Evolutionary conservation across 306 rosid species (phyloP), one percentile per base, ranked within the genome.

Genomic region (Glycine latifolia): DNA sequence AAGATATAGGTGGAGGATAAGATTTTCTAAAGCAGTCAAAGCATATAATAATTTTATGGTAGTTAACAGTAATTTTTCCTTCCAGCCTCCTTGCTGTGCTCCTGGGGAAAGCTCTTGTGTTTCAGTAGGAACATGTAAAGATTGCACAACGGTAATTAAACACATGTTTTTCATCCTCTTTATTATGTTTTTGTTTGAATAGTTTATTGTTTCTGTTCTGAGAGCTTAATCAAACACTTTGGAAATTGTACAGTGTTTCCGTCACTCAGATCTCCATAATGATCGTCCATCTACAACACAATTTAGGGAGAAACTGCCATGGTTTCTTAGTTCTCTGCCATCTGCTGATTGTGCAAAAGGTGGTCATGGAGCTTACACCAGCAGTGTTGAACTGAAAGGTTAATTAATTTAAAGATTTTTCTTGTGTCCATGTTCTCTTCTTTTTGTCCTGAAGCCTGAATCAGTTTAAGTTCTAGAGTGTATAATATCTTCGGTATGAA

Each of bases 261-360:
- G 82, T 80, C 97, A 87, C 79, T 89, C 92, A 20, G 97, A 93
- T 80, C 90, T 95, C 76, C 87, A 15, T 6, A 84, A 79, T 65
- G 96, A 89, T 50, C 92, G 97, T 35, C 98, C 99, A 31, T 91
- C 99, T 80, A 93, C 97, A 1, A 8, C 77, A 67, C 98, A 95
- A 75, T 95, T 95, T 82, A 87, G 77, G 87, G 98, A 91, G 79
- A 95, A 95, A 87, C 86, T 95, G 71, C 98, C 99, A 9, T 95
- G 99, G 99, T 93, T 95, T 84, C 96, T 95, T 41, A 79, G 84
- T 85, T 92, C 99, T 87, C 87, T 95, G 37, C 99, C 99, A 62
- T 95, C 98, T 84, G 94, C 97, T 62, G 99, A 92, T 71, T 95
- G 99, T 91, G 98, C 99, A 67, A 95, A 95, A 89, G 99, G 99